phyloP scores from a whole-genome alignment of 495 filamentous ascomycete species.

The Amniculicola lignicola region DNA sequence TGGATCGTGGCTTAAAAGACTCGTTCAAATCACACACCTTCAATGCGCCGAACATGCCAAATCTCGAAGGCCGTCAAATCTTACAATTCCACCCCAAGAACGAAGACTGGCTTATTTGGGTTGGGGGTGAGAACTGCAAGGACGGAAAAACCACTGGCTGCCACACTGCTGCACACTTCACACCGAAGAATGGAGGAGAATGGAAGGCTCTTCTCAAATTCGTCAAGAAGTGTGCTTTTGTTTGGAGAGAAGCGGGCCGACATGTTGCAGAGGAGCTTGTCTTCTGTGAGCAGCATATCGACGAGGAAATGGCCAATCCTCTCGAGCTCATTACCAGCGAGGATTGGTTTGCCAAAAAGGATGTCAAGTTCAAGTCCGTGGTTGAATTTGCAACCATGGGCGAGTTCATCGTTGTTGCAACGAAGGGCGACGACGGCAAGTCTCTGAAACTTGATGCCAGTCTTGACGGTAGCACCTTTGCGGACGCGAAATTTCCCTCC shows the following conservation, averaged over 20 bases:
- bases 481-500: slow-evolving; percentile 76
- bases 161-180: slow-evolving; percentile 66
- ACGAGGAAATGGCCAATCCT: slow-evolving; percentile 58
- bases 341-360: slow-evolving; percentile 65
- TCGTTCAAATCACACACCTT: slow-evolving; percentile 59
- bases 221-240: slow-evolving; percentile 78
- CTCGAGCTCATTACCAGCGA: slow-evolving; percentile 68
- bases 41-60: slow-evolving; percentile 54
- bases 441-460: slow-evolving; percentile 75
- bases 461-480: slow-evolving; percentile 76
- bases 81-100: slow-evolving; percentile 76
- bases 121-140: slow-evolving; percentile 61
- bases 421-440: slow-evolving; percentile 59
- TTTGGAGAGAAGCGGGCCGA: slow-evolving; percentile 59
- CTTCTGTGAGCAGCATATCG: slow-evolving; percentile 72
- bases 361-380: slow-evolving; percentile 62
- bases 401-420: slow-evolving; percentile 90
- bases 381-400: slow-evolving; percentile 87
- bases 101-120: slow-evolving; percentile 88
- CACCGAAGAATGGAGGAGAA: slow-evolving; percentile 67
- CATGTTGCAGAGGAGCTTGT: slow-evolving; percentile 63
- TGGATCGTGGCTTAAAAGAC: slow-evolving; percentile 59
- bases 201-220: slow-evolving; percentile 69
- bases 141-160: slow-evolving; percentile 50
- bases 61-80: slow-evolving; percentile 47